phyloP scores from a whole-genome alignment of 2,329 filamentous ascomycete genomes.

The Trichoderma koningii region DNA sequence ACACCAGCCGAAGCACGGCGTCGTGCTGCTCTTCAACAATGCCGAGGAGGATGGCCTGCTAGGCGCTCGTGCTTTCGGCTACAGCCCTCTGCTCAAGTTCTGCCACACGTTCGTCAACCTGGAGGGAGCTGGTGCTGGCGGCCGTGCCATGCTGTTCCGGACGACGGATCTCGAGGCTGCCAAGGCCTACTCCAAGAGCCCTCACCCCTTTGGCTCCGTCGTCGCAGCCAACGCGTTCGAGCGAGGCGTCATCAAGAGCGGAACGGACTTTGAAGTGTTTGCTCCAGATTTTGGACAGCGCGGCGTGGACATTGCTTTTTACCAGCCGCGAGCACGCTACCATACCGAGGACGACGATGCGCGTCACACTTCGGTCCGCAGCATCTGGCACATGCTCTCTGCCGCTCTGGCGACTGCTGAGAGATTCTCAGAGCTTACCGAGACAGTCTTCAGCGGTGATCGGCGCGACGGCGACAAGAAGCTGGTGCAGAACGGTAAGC shows the following conservation, averaged over 20 bases:
- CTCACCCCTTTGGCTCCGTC: constrained; percentile 81
- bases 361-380: constrained; percentile 69
- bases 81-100: constrained; percentile 77
- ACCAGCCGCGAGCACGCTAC: constrained; percentile 80
- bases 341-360: constrained; percentile 89
- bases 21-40: constrained; percentile 89
- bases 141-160: constrained; percentile 83
- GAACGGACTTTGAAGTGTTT: constrained; percentile 89
- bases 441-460: constrained; percentile 64
- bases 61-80: constrained; percentile 80
- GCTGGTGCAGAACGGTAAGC: constrained; percentile 66
- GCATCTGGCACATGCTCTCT: constrained; percentile 94
- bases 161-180: constrained; percentile 86
- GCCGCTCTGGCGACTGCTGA: constrained; percentile 74
- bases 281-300: constrained; percentile 75
- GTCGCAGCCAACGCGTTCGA: constrained; percentile 84
- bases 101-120: constrained; percentile 90
- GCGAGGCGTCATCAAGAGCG: constrained; percentile 73
- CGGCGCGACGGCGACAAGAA: constrained; percentile 57
- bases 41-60: constrained; percentile 92
- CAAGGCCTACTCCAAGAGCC: constrained; percentile 69
- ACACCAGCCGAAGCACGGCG: constrained; percentile 73
- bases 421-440: constrained; percentile 68
- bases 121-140: constrained; percentile 91
- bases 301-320: constrained; percentile 90